These are phyloP conservation scores for Asterella californica DNA, from an alignment of 225 moss, liverwort and hornwort genomes.

Conservation along the genomic window DNA sequence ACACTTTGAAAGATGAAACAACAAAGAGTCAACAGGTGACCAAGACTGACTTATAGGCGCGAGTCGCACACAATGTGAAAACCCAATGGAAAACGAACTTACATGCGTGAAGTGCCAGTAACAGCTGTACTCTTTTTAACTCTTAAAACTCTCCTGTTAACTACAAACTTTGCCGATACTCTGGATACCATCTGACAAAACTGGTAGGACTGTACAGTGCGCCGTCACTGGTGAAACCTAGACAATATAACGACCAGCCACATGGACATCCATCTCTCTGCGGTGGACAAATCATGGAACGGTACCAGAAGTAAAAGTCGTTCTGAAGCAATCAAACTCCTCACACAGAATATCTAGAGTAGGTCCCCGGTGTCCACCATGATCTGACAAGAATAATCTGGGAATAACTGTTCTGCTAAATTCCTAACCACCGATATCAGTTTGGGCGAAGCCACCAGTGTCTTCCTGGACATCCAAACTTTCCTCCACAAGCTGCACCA, in stretches of 20 bases:
- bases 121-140: too few relatives aligned
- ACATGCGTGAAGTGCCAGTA: too few relatives aligned
- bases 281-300: neutral
- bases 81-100: too few relatives aligned
- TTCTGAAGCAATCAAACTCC: neutral
- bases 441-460: constrained; percentile 5
- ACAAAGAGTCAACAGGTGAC: too few relatives aligned
- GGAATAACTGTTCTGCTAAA: neutral
- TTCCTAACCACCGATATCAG: neutral
- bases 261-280: neutral
- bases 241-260: neutral
- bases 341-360: neutral
- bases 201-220: neutral
- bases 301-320: neutral
- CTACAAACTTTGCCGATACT: neutral
- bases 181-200: neutral
- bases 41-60: too few relatives aligned
- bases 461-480: constrained; percentile 17
- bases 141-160: neutral
- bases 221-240: neutral
- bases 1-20: too few relatives aligned
- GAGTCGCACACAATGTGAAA: too few relatives aligned
- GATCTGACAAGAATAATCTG: neutral
- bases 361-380: neutral
- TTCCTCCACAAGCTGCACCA: constrained; percentile 30